These are phyloP conservation scores for Haplosporangium gracile DNA, from an alignment of 192 early-diverging fungal species.

Conservation along the genomic window DNA sequence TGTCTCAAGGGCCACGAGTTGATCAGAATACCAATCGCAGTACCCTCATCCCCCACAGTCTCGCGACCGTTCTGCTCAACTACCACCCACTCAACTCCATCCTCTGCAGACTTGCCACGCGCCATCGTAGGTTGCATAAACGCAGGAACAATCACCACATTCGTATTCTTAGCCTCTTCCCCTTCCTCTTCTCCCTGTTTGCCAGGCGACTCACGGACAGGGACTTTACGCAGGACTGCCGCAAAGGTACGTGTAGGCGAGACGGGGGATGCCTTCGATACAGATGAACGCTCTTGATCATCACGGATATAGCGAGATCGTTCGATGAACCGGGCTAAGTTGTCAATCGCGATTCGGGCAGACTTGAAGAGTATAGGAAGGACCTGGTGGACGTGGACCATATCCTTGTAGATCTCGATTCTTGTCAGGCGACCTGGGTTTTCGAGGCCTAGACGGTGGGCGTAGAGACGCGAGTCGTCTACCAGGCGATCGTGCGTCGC, in stretches of 20 bases:
- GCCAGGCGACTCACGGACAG: background rate
- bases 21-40: background rate
- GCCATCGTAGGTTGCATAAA: constrained; percentile 20
- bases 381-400: constrained; percentile 30
- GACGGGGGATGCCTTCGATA: background rate
- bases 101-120: constrained; percentile 4
- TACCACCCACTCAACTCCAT: constrained; percentile 39
- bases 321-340: constrained; percentile 23
- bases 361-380: constrained; percentile 11
- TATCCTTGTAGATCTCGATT: constrained; percentile 27
- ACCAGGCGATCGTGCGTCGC: constrained; percentile 26
- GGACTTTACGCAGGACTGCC: background rate
- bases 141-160: background rate
- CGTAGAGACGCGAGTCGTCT: constrained; percentile 20
- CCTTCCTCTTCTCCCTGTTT: background rate
- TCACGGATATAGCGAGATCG: constrained; percentile 16
- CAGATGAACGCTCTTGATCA: background rate
- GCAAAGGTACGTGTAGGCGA: background rate
- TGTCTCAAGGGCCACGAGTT: background rate
- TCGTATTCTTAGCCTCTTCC: no score
- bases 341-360: constrained; percentile 7
- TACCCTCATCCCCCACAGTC: constrained; percentile 19
- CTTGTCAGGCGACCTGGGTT: constrained; percentile 2
- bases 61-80: constrained; percentile 28
- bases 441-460: constrained; percentile 25